Base-by-base conservation (phyloP, 2,329 filamentous ascomycete genomes). In the Fusarium denticulatum region DNA sequence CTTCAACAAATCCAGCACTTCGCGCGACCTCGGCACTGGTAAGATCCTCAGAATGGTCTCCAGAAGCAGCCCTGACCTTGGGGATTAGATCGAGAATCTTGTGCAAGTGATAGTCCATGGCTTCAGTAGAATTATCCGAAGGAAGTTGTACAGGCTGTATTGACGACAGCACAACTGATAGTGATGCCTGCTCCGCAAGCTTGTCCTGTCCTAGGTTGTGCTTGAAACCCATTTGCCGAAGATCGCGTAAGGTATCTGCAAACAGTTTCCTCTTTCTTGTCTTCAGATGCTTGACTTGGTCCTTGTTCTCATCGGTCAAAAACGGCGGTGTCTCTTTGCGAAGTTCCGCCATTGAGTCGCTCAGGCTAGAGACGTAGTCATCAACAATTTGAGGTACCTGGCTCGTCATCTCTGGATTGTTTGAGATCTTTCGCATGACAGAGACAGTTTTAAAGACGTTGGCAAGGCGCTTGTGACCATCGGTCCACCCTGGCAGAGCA, bases 211-310 rank as follows among this genome's bases (percentile, higher is more conserved):
- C 91, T 22, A 97, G 86, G 79, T 97, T 98, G 59, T 92, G 91
- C 76, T 92, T 92, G 76, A 99, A 89, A 8, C 96, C 96, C 96
- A 99, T 98, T 64, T 92, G 89, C 40, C 94, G 91, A 34, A 98
- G 85, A 28, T 91, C 90, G 78, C 94, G 95, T 72, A 99, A 85
- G 0, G 93, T 95, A 76, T 98, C 96, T 2, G 94, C 93, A 77
- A 97, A 96, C 20, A 98, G 88, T 76, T 95, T 95, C 47, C 94
- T 91, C 83, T 99, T 99, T 77, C 94, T 90, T 6, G 90, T 91
- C 85, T 98, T 98, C 75, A 98, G 89, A 80, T 98, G 94, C 81
- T 97, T 95, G 69, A 98, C 90, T 22, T 88, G 82, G 16, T 91
- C 88, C 79, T 95, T 96, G 81, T 96, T 98, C 47, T 97, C 95